Base-by-base conservation (phyloP, 495 filamentous ascomycete species). In the Lophiotrema nucula region DNA sequence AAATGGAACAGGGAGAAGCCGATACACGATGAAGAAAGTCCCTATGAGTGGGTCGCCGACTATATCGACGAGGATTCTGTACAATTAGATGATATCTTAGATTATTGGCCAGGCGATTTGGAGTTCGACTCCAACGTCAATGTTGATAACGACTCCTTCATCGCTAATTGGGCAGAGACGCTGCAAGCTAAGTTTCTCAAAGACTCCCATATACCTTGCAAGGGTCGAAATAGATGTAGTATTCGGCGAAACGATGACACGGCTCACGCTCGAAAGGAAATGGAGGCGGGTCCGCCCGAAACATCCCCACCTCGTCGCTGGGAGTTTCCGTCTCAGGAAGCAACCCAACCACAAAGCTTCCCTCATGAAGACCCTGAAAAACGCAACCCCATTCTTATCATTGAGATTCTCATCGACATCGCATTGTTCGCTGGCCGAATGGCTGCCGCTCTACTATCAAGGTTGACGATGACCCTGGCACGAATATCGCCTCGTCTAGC, bases 21-120 rank as follows among this genome's bases (percentile, higher is more conserved):
- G 21, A 22, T 5, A 22, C 13, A 11, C 23, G 47, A 33, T 12
- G 8, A 33, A 51, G 47, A 51, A 47, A 26, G 8, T 13, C 6
- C 47, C 25, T 4, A 51, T 24, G 24, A 33, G 22, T 51, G 47
- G 47, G 21, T 12, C 10, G 21, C 47, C 24, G 47, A 51, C 4
- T 51, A 51, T 22, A 35, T 51, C 28, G 47, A 51, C 47, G 47
- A 51, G 27, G 47, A 51, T 22, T 51, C 37, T 37, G 31, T 51
- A 13, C 26, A 51, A 13, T 18, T 11, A 4, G 47, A 51, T 4
- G 47, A 51, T 4, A 51, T 38, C 13, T 4, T 37, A 5, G 13
- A 19, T 15, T 51, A 33, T 27, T 51, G 47, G 47, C 47, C 47
- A 4, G 13, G 4, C 4, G 47, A 51, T 19, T 4, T 37, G n/a